Evolutionary conservation across 2,329 filamentous ascomycete genomes (phyloP).

Genomic region (Aureobasidium subglaciale): DNA sequence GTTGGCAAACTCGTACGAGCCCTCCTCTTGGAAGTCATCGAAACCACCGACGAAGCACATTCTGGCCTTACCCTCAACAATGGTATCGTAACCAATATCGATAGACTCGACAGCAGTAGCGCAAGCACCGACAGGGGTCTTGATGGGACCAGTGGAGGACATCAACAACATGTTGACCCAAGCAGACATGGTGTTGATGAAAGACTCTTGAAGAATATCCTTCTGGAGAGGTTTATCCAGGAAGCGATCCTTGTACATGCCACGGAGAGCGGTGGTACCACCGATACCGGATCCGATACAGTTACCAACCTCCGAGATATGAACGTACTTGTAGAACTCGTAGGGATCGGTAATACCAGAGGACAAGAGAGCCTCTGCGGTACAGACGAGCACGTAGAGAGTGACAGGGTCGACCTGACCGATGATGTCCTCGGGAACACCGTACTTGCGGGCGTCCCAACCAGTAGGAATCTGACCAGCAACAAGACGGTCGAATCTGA

Average conservation of each 20-base stretch:
- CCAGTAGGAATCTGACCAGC: constrained; percentile 95
- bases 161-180: constrained; percentile 99
- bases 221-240: constrained; percentile 96
- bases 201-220: constrained; percentile 97
- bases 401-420: constrained; percentile 95
- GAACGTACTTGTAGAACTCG: constrained; percentile 99
- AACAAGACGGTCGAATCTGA: constrained; percentile 94
- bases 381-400: constrained; percentile 88
- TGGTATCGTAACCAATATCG: constrained; percentile 96
- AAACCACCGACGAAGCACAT: constrained; percentile 98
- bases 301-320: constrained; percentile 96
- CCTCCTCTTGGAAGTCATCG: constrained; percentile 98
- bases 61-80: constrained; percentile 94
- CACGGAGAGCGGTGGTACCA: constrained; percentile 82
- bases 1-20: constrained; percentile 98
- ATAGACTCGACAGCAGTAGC: constrained; percentile 95
- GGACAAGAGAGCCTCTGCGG: constrained; percentile 81
- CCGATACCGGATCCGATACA: constrained; percentile 98
- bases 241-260: constrained; percentile 98
- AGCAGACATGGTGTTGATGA: constrained; percentile 99
- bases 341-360: constrained; percentile 97
- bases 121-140: constrained; percentile 95
- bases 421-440: constrained; percentile 95
- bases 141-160: constrained; percentile 95
- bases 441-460: constrained; percentile 94